Percentiles rank a stretch among this genome's conserved stretches.
Conservation (phyloP, 2,329 filamentous ascomycete species). For the Aspergillus amoenus region DNA sequence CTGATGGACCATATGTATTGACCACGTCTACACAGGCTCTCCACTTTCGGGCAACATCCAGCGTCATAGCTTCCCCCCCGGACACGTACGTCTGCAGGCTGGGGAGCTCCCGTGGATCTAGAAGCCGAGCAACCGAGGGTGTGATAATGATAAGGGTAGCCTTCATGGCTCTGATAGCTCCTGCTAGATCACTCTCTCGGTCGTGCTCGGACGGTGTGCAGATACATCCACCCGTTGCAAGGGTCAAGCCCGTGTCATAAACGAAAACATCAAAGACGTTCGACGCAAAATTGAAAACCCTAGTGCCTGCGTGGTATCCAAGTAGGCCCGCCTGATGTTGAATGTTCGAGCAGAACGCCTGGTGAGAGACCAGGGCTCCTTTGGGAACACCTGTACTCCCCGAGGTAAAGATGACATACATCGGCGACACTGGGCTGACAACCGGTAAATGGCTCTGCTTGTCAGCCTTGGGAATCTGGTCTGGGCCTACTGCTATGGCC, state of each 20-base stretch:
- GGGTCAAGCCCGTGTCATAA: constrained; percentile 32
- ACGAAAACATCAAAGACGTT: constrained; percentile 47
- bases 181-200: constrained; percentile 41
- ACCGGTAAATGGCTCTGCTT: too few relatives aligned
- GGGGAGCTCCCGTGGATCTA: constrained; percentile 35
- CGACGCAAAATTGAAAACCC: constrained; percentile 41
- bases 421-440: too few relatives aligned
- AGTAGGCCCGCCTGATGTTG: constrained; percentile 45
- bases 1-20: constrained; percentile 22
- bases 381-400: too few relatives aligned
- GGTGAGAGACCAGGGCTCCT: neutral
- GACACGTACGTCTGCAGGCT: constrained; percentile 33
- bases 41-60: constrained; percentile 22
- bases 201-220: constrained; percentile 45
- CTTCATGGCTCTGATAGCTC: constrained; percentile 34
- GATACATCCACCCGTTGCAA: constrained; percentile 42
- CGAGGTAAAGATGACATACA: too few relatives aligned
- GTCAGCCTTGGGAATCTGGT: too few relatives aligned
- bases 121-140: constrained; percentile 47
- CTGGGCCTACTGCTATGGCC: too few relatives aligned
- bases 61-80: constrained; percentile 31
- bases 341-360: constrained; percentile 54
- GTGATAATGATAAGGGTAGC: constrained; percentile 56
- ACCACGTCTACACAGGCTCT: constrained; percentile 20
- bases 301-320: constrained; percentile 44